Evolutionary conservation across 257 asterid genomes (phyloP).

Genomic region (Nicotiana obtusifolia): DNA sequence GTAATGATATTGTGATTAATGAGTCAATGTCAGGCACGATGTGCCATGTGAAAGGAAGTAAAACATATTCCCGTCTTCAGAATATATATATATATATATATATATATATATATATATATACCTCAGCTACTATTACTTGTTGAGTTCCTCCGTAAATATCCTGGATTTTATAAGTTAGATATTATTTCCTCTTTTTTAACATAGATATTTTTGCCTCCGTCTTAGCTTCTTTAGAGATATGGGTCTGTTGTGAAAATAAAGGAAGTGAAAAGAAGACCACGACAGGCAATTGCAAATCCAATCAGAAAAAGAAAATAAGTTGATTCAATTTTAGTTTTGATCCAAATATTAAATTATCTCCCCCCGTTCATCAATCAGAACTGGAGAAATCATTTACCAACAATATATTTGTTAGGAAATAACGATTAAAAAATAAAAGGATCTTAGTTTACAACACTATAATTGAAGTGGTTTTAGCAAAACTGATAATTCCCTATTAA

Average conservation of each 20-base stretch:
- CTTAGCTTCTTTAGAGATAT: background rate
- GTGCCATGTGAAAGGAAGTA: background rate
- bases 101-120: background rate
- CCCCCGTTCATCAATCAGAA: too few relatives aligned
- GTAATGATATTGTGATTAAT: background rate
- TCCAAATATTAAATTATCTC: too few relatives aligned
- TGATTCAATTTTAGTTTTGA: too few relatives aligned
- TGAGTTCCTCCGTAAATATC: background rate
- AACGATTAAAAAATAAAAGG: too few relatives aligned
- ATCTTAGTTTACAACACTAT: too few relatives aligned
- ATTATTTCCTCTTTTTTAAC: background rate
- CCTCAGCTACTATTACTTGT: background rate
- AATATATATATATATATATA: background rate
- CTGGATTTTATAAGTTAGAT: background rate
- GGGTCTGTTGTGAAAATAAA: too few relatives aligned
- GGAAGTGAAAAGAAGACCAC: too few relatives aligned
- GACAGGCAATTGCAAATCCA: too few relatives aligned
- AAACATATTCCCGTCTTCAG: background rate
- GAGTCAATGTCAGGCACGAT: background rate
- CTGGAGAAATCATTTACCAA: too few relatives aligned
- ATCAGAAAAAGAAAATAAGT: too few relatives aligned
- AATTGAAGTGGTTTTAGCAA: background rate
- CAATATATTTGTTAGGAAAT: too few relatives aligned
- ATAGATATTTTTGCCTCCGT: background rate
- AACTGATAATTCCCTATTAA: background rate